phyloP scores from a whole-genome alignment of 805 yeast genomes.

The Candida namnaoensis region DNA sequence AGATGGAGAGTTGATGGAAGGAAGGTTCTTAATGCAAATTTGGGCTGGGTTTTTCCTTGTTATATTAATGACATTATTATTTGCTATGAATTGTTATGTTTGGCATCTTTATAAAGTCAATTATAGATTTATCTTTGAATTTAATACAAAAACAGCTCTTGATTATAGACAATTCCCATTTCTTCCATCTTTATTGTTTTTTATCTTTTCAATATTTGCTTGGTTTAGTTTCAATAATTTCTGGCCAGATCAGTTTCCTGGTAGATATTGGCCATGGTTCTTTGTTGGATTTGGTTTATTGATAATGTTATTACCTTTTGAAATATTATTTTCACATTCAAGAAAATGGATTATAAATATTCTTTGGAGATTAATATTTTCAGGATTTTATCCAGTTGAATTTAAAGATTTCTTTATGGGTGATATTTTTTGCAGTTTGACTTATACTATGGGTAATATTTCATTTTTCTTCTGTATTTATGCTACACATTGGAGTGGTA shows the following conservation, averaged over 20 bases:
- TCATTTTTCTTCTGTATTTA: constrained; percentile 84
- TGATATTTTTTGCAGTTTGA: constrained; percentile 81
- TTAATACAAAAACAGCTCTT: constrained; percentile 58
- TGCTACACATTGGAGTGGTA: constrained; percentile 58
- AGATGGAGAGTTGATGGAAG: constrained; percentile 41
- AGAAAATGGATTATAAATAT: constrained; percentile 74
- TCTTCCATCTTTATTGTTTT: constrained; percentile 51
- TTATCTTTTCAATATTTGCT: constrained; percentile 48
- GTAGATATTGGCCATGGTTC: constrained; percentile 74
- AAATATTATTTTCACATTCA: constrained; percentile 46
- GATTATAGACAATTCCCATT: constrained; percentile 60
- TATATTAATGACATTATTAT: constrained; percentile 48
- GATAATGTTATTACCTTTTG: constrained; percentile 53
- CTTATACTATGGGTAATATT: constrained; percentile 80
- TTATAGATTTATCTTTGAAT: constrained; percentile 88
- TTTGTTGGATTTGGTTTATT: constrained; percentile 46
- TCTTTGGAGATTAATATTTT: constrained; percentile 59
- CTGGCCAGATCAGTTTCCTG: constrained; percentile 52
- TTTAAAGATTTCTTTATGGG: constrained; percentile 91
- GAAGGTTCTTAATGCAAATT: constrained; percentile 60
- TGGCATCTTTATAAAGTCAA: constrained; percentile 77
- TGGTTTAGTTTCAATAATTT: constrained; percentile 73
- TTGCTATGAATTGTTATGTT: constrained; percentile 59
- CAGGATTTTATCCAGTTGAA: constrained; percentile 92
- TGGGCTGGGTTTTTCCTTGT: constrained; percentile 88